Evolutionary conservation across 1,139 yeast species (phyloP).

Genomic region (Protomyces lactucae-debilis): DNA sequence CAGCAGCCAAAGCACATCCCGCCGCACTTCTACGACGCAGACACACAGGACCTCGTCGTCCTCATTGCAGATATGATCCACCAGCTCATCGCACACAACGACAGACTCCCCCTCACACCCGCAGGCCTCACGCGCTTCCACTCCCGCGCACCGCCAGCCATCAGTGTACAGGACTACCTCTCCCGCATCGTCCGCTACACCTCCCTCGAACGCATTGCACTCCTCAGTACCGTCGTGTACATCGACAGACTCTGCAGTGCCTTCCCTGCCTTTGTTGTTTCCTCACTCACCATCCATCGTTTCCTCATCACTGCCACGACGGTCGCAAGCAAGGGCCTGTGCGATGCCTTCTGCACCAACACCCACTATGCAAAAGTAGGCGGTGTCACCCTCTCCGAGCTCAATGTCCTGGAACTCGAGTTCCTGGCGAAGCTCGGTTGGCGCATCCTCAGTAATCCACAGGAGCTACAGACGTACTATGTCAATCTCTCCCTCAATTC

Average conservation of each 20-base stretch:
- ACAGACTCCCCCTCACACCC: constrained; percentile 46
- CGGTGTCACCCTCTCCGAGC: constrained; percentile 79
- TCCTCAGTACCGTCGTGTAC: constrained; percentile 76
- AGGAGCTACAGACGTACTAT: constrained; percentile 42
- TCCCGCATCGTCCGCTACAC: constrained; percentile 77
- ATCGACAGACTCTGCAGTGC: constrained; percentile 77
- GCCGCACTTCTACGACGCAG: constrained; percentile 57
- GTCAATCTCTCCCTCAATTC: constrained; percentile 13
- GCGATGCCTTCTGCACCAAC: constrained; percentile 91
- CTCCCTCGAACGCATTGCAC: constrained; percentile 73
- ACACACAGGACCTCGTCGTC: constrained; percentile 62
- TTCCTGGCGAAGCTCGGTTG: constrained; percentile 77
- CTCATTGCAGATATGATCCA: constrained; percentile 75
- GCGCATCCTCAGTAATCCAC: constrained; percentile 55
- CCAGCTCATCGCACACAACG: constrained; percentile 65
- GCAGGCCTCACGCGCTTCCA: constrained; percentile 76
- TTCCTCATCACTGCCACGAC: constrained; percentile 86
- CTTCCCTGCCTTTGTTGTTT: constrained; percentile 74
- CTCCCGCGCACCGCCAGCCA: constrained; percentile 84
- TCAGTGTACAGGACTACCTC: constrained; percentile 72
- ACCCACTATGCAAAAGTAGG: constrained; percentile 94
- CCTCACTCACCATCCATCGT: constrained; percentile 89
- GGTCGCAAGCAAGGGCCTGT: constrained; percentile 84
- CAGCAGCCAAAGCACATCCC: constrained; percentile 45
- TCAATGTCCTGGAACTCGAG: constrained; percentile 83